A percentile compares a stretch with the other conserved stretches of the same genome.
Evolutionary conservation across 768 basidiomycete species (phyloP).

Genomic region (Boletus reticuloceps): DNA sequence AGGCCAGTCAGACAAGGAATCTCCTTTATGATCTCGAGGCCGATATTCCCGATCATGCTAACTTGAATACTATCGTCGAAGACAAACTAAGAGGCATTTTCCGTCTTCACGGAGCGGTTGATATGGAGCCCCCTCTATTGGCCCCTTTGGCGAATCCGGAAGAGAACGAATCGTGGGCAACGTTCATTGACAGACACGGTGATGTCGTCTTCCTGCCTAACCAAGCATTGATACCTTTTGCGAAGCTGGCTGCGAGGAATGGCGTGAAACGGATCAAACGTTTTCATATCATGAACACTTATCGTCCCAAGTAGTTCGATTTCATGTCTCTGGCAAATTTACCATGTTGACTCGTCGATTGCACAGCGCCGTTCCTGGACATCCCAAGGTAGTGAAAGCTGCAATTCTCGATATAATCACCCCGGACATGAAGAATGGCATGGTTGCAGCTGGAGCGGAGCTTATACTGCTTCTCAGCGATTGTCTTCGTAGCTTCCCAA

Average conservation of each 20-base stretch:
- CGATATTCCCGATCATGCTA: constrained; percentile 65
- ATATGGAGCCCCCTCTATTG: constrained; percentile 82
- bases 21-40: constrained; percentile 74
- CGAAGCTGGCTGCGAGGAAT: constrained; percentile 73
- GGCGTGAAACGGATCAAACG: constrained; percentile 74
- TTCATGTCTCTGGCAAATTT: neutral
- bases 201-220: constrained; percentile 73
- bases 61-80: constrained; percentile 71
- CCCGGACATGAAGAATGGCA: constrained; percentile 61
- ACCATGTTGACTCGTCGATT: constrained; percentile 1
- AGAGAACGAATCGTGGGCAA: constrained; percentile 63
- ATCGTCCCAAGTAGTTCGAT: constrained; percentile 57
- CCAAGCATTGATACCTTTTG: constrained; percentile 72
- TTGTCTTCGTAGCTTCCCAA: constrained; percentile 71
- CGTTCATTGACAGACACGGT: constrained; percentile 78
- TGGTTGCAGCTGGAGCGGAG: constrained; percentile 72
- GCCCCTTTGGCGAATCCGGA: constrained; percentile 65
- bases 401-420: constrained; percentile 86
- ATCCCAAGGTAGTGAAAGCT: constrained; percentile 69
- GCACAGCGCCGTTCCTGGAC: constrained; percentile 60
- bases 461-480: constrained; percentile 65
- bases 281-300: constrained; percentile 75
- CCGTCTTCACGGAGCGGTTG: constrained; percentile 85
- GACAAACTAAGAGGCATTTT: constrained; percentile 78
- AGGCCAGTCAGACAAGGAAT: constrained; percentile 57